A percentile compares a stretch with the other conserved stretches of the same genome.
These are phyloP conservation scores for Bacterosira constricta DNA, from an alignment of 108 stramenopile genomes.

Conservation along the genomic window DNA sequence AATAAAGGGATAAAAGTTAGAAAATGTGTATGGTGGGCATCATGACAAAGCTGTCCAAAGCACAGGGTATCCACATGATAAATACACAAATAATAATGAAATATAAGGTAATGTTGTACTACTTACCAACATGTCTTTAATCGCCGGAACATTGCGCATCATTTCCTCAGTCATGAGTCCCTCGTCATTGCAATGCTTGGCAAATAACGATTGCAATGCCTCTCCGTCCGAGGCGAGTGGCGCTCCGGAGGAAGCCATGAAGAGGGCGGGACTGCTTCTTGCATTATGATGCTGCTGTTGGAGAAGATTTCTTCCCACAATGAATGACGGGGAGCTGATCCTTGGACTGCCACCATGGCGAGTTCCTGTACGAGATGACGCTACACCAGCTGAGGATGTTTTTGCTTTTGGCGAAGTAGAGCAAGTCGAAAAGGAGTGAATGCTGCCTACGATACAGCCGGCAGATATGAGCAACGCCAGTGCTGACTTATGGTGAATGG, in stretches of 20 bases:
- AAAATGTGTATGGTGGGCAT: not conserved
- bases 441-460: not conserved
- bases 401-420: no score
- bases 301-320: no score
- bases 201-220: constrained; percentile 51
- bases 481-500: not conserved
- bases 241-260: not conserved
- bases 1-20: not conserved
- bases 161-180: constrained; percentile 54
- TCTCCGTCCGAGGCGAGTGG: constrained; percentile 25
- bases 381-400: not conserved
- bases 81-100: not conserved
- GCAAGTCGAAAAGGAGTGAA: not conserved
- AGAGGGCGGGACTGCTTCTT: not conserved
- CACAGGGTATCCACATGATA: no score
- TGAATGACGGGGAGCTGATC: not conserved
- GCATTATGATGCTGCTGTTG: not conserved
- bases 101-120: not conserved
- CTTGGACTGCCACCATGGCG: not conserved
- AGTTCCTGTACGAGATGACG: not conserved
- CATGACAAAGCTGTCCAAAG: no score
- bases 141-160: constrained; percentile 52
- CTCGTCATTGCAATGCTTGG: constrained; percentile 56
- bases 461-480: not conserved
- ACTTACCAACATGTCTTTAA: constrained; percentile 70